Percentiles rank a stretch among this genome's conserved stretches.
These are phyloP conservation scores for Diplotaxis tenuifolia DNA, from an alignment of 345 rosid genomes.

Conservation along the genomic window DNA sequence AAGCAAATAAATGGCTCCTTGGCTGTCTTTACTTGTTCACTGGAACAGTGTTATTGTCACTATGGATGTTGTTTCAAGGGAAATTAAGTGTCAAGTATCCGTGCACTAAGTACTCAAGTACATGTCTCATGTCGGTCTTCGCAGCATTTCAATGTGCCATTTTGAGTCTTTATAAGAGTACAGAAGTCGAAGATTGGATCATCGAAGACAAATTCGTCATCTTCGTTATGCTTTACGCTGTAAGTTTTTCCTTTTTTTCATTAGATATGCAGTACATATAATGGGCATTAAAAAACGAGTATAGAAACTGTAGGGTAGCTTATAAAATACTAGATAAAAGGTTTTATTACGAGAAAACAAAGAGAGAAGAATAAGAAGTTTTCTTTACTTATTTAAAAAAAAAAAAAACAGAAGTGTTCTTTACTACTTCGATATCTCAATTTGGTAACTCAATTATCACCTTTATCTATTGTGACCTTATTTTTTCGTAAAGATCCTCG, in stretches of 20 bases:
- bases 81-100: conserved; percentile 48
- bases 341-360: not conserved
- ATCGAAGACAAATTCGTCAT: conserved; percentile 46
- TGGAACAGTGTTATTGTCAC: conserved; percentile 42
- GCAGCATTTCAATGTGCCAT: conserved; percentile 55
- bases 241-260: conserved; percentile 24
- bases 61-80: conserved; percentile 59
- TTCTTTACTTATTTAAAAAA: not conserved
- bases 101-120: conserved; percentile 49
- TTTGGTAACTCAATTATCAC: not conserved
- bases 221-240: conserved; percentile 41
- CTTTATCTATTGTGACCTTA: not conserved
- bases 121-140: conserved; percentile 53
- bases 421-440: too few species aligned
- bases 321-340: not conserved
- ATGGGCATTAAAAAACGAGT: not conserved
- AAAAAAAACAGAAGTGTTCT: too few species aligned
- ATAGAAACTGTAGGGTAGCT: not conserved
- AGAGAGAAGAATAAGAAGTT: not conserved
- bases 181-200: conserved; percentile 46
- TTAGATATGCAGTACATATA: not conserved
- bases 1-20: conserved; percentile 44
- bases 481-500: not conserved
- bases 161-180: conserved; percentile 40
- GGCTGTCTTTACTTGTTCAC: conserved; percentile 44